phyloP scores from a whole-genome alignment of 2,329 filamentous ascomycete genomes.

The Decorospora gaudefroyi region DNA sequence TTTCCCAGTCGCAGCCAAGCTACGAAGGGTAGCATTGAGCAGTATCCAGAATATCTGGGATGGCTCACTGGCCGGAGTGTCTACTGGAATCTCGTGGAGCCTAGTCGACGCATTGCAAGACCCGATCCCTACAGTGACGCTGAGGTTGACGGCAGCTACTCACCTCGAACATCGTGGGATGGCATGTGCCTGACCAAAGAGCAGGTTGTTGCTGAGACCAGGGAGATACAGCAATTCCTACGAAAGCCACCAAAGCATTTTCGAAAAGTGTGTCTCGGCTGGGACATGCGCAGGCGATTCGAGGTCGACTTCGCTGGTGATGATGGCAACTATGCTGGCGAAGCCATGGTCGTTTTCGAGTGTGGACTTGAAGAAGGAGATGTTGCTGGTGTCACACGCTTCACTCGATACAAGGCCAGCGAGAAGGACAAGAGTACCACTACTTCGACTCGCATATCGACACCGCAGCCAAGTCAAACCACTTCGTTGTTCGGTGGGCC shows the following conservation, averaged over 20 bases:
- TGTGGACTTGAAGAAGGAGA: constrained; percentile 69
- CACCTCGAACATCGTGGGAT: constrained; percentile 76
- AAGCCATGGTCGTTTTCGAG: constrained; percentile 73
- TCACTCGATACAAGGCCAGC: constrained; percentile 58
- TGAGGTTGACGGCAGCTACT: constrained; percentile 70
- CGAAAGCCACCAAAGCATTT: constrained; percentile 76
- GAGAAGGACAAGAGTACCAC: constrained; percentile 32
- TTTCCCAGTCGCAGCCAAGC: constrained; percentile 63
- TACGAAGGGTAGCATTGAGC: constrained; percentile 55
- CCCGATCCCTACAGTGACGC: constrained; percentile 74
- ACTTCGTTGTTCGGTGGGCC: constrained; percentile 59
- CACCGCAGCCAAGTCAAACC: constrained; percentile 22
- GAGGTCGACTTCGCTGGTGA: constrained; percentile 89
- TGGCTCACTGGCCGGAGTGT: constrained; percentile 81
- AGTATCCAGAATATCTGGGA: constrained; percentile 64
- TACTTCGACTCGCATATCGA: constrained; percentile 23
- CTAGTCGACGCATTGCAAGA: constrained; percentile 71
- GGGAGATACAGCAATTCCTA: constrained; percentile 78
- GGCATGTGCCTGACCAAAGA: constrained; percentile 71
- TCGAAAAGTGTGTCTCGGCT: constrained; percentile 74
- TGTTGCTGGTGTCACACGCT: constrained; percentile 60
- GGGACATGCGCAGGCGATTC: constrained; percentile 87
- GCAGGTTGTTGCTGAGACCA: constrained; percentile 75
- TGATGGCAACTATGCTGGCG: constrained; percentile 75
- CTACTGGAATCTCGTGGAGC: constrained; percentile 79